These are phyloP conservation scores for Hysterangium stoloniferum DNA, from an alignment of 768 basidiomycete genomes.

Conservation along the genomic window DNA sequence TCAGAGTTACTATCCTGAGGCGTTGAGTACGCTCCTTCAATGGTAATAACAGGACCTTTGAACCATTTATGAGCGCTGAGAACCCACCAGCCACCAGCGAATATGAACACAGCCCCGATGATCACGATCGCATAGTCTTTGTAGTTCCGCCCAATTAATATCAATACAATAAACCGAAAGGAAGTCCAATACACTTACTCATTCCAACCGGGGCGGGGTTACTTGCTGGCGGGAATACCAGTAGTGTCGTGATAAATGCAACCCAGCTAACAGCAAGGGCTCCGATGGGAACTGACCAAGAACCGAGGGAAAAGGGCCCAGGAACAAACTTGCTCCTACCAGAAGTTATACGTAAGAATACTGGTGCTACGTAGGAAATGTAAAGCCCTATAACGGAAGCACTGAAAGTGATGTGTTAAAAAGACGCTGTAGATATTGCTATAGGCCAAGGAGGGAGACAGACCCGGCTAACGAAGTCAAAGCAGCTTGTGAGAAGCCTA, in stretches of 20 bases:
- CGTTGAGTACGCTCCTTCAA: slow-evolving; percentile 15
- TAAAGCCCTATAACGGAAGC: slow-evolving; percentile 68
- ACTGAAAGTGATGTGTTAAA: slow-evolving; percentile 25
- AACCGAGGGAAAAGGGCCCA: slow-evolving; percentile 54
- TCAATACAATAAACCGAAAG: not conserved
- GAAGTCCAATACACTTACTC: slow-evolving; percentile 38
- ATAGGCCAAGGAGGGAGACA: slow-evolving; percentile 13
- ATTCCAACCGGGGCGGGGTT: slow-evolving; percentile 35
- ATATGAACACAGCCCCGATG: slow-evolving; percentile 55
- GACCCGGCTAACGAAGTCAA: slow-evolving; percentile 63
- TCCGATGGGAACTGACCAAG: slow-evolving; percentile 54
- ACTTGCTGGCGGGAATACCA: slow-evolving; percentile 48
- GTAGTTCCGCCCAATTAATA: not conserved
- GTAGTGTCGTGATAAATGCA: slow-evolving; percentile 47
- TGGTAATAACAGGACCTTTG: slow-evolving; percentile 49
- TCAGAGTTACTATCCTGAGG: not conserved
- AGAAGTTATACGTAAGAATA: slow-evolving; percentile 64
- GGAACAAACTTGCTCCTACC: slow-evolving; percentile 50
- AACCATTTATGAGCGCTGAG: slow-evolving; percentile 67
- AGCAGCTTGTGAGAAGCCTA: slow-evolving; percentile 60
- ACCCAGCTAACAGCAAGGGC: slow-evolving; percentile 60
- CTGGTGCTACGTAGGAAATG: slow-evolving; percentile 57
- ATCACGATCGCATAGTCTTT: slow-evolving; percentile 65
- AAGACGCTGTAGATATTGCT: not conserved
- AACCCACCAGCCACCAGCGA: slow-evolving; percentile 57